phyloP scores from a whole-genome alignment of 495 filamentous ascomycete species.

The Talaromyces ruber region DNA sequence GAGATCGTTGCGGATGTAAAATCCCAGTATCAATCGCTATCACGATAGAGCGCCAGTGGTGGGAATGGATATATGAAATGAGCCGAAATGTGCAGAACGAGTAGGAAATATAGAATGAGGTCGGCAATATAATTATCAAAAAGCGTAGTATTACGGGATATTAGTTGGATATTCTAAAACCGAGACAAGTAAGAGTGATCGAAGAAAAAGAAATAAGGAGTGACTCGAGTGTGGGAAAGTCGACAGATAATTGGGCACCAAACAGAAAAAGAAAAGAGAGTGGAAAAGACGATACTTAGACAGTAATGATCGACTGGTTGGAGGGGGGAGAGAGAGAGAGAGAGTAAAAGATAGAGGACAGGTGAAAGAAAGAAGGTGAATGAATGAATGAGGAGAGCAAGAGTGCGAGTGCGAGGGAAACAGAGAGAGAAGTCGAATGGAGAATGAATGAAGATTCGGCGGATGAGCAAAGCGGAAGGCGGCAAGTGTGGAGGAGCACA shows the following conservation, averaged over 20 bases:
- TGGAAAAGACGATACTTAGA: slow-evolving; percentile 7
- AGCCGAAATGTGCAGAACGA: not conserved
- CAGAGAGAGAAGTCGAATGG: not conserved
- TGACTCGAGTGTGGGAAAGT: slow-evolving; percentile 9
- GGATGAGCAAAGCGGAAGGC: not conserved
- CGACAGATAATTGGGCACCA: not conserved
- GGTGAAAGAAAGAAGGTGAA: not conserved
- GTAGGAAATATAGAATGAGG: not conserved
- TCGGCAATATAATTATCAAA: not conserved
- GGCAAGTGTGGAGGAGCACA: not conserved
- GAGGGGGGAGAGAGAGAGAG: slow-evolving; percentile 8
- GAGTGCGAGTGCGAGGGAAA: not conserved
- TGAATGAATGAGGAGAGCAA: slow-evolving; percentile 7
- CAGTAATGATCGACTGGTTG: slow-evolving; percentile 3
- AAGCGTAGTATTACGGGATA: not conserved
- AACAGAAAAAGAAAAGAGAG: slow-evolving; percentile 10
- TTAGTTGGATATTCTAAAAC: not conserved
- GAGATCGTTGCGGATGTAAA: not conserved
- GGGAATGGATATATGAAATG: slow-evolving; percentile 3
- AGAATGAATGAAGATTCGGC: not conserved
- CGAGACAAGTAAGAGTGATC: slow-evolving; percentile 1
- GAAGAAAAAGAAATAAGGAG: slow-evolving; percentile 12
- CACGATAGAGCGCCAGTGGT: slow-evolving; percentile 15
- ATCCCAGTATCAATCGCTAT: not conserved
- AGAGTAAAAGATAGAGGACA: slow-evolving; percentile 1